Evolutionary conservation across 352 stramenopile species (phyloP).

Genomic region (Blastocystis sp.): DNA sequence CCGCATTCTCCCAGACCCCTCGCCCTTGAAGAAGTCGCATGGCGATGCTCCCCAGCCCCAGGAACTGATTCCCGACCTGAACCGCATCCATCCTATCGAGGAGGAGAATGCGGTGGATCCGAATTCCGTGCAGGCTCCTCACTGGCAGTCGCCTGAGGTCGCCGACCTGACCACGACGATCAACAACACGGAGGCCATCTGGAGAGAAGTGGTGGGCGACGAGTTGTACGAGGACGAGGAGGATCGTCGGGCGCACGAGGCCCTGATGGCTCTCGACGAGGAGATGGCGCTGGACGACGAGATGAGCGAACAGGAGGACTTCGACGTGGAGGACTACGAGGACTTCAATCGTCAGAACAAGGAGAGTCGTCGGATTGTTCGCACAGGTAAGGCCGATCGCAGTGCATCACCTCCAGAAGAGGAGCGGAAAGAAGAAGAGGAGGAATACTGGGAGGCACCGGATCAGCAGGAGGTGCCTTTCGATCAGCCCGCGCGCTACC

Average conservation of each 20-base stretch:
- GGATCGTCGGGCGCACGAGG: constrained; percentile 60
- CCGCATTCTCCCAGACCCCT: constrained; percentile 65
- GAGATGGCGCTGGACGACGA: not conserved
- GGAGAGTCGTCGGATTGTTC: not conserved
- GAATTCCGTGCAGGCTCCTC: constrained; percentile 29
- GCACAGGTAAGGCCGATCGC: not conserved
- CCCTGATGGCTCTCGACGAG: constrained; percentile 70
- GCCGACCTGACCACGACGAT: constrained; percentile 58
- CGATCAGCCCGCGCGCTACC: constrained; percentile 70
- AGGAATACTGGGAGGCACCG: constrained; percentile 86
- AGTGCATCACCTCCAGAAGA: constrained; percentile 68
- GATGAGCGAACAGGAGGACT: constrained; percentile 5
- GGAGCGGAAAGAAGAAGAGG: constrained; percentile 78
- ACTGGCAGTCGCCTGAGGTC: constrained; percentile 58
- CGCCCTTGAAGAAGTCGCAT: not conserved
- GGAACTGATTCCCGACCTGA: constrained; percentile 78
- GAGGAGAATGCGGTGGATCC: constrained; percentile 74
- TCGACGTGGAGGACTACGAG: constrained; percentile 59
- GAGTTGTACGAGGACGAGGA: constrained; percentile 67
- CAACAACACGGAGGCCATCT: constrained; percentile 73
- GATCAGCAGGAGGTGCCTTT: constrained; percentile 82
- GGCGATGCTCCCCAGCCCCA: constrained; percentile 71
- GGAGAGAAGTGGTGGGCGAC: constrained; percentile 74
- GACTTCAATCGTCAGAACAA: constrained; percentile 23
- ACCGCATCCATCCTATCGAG: constrained; percentile 86